A percentile compares a stretch with the other conserved stretches of the same genome.
These are phyloP conservation scores for Serendipita sp. DNA, from an alignment of 1,284 basidiomycete species.

Conservation along the genomic window DNA sequence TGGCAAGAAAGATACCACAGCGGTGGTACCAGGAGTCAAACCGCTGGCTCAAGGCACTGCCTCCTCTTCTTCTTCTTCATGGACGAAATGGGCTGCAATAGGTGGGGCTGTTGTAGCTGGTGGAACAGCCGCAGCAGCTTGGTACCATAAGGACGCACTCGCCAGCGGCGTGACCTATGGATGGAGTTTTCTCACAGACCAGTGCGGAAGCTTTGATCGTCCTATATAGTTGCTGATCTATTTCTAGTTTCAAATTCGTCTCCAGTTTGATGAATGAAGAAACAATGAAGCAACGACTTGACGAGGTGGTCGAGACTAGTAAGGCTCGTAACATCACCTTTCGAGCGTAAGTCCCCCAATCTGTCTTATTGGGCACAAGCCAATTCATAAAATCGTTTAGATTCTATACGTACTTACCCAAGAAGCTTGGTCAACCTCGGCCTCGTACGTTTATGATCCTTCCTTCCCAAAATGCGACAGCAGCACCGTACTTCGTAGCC, in stretches of 20 bases:
- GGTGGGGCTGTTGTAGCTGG: conserved; percentile 64
- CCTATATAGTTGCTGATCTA: neutral
- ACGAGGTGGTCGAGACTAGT: conserved; percentile 45
- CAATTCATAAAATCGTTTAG: conserved; percentile 27
- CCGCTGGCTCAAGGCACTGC: conserved; percentile 17
- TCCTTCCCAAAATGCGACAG: conserved; percentile 39
- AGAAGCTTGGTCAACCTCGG: conserved; percentile 34
- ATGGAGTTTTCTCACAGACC: conserved; percentile 70
- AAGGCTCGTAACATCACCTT: conserved; percentile 52
- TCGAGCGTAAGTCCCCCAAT: conserved; percentile 42
- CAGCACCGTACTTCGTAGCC: conserved; percentile 42
- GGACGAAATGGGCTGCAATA: conserved; percentile 49
- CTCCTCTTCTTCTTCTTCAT: conserved; percentile 24
- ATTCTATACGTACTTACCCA: conserved; percentile 62
- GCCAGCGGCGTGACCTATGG: conserved; percentile 46
- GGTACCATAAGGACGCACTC: conserved; percentile 45
- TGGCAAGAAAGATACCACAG: conserved; percentile 16
- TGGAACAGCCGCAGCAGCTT: conserved; percentile 73
- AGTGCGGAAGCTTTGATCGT: conserved; percentile 22
- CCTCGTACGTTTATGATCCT: conserved; percentile 65
- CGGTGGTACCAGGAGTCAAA: neutral
- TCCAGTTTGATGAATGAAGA: conserved; percentile 76
- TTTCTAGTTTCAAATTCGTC: conserved; percentile 58
- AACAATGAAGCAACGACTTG: conserved; percentile 46
- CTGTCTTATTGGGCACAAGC: too few relatives aligned